Base-by-base conservation (phyloP, 768 basidiomycete species). In the Lactarius vividus region DNA sequence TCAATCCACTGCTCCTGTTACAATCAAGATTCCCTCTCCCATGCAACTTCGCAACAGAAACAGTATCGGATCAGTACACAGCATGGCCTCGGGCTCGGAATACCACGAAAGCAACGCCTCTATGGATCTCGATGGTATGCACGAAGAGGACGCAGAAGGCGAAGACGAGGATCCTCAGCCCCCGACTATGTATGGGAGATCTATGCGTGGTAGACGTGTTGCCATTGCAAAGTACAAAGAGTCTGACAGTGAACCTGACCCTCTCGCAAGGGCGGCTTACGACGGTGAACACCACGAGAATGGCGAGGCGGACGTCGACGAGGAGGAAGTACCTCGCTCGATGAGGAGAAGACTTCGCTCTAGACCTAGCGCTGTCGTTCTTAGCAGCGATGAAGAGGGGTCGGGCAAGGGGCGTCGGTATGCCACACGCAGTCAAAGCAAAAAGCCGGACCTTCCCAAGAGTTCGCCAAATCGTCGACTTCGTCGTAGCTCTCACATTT, bases 331-430 rank as follows among this genome's bases (percentile, higher is more conserved):
- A 10, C 67, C 66, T n/a, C 67, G 61, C 23, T 73, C 71, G 26
- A 69, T 71, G 29, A 56, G 64, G 0, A 29, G 62, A 54, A 56
- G 58, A 46, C 56, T 69, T 42, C 55, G 69, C 57, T 23, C 65
- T 29, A 56, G 59, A 54, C 29, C 61, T 16, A 57, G 31, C 66
- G 37, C 65, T 78, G 75, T 83, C 68, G 80, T 78, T 59, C 76
- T 75, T 31, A 81, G 82, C 57, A 76, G 74, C 68, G 84, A 83
- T 23, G 83, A 83, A 18, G 79, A 79, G 29, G 76, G 78, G 31
- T 70, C 71, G 2, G 65, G 63, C 37, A 63, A 46, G 9, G 69
- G 70, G 15, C 69, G 67, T 9, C 76, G 81, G 9, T 79, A 82
- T 66, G 53, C 71, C 16, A 82, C 77, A 11, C 81, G 85, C 9